Evolutionary conservation across 139 green algal genomes (phyloP).

Genomic region (Chlamydomonas incerta): DNA sequence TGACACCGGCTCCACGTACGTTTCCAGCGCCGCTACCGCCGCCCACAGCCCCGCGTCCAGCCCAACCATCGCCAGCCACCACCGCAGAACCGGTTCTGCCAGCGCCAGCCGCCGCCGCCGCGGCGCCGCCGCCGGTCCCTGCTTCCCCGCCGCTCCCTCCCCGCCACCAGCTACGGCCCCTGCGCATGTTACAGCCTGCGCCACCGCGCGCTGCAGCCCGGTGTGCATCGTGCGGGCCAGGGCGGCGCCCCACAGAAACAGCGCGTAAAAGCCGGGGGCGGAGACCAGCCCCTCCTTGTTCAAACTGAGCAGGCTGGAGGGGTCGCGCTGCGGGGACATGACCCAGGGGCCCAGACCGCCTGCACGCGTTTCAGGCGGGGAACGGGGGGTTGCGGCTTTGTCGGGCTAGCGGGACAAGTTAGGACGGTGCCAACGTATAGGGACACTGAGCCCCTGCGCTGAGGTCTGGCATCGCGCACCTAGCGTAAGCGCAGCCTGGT

Average conservation of each 20-base stretch:
- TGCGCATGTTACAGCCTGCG: too few relatives aligned
- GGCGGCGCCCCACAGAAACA: conserved; percentile 71
- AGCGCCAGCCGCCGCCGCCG: not conserved
- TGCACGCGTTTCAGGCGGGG: too few relatives aligned
- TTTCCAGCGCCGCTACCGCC: conserved; percentile 32
- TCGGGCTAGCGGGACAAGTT: too few relatives aligned
- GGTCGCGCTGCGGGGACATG: conserved; percentile 50
- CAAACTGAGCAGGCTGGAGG: conserved; percentile 50
- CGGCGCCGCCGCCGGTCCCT: not conserved
- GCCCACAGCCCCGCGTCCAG: conserved; percentile 50
- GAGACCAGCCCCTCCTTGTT: conserved; percentile 92
- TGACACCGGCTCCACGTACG: conserved; percentile 66
- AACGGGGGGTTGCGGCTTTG: too few relatives aligned
- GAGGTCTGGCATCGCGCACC: too few relatives aligned
- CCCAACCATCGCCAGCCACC: conserved; percentile 42
- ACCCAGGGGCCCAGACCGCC: conserved; percentile 56
- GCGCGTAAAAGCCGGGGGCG: conserved; percentile 77
- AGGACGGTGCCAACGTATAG: too few relatives aligned
- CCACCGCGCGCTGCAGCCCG: not conserved
- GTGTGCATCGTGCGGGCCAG: conserved; percentile 37
- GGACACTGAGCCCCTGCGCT: too few relatives aligned
- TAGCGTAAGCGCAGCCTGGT: conserved; percentile 63
- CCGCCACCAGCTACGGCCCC: not conserved
- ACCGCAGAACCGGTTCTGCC: conserved; percentile 33
- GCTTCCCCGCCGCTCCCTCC: not conserved